These are phyloP conservation scores for Cucurbita pepo DNA, from an alignment of 306 rosid genomes.

Conservation along the genomic window DNA sequence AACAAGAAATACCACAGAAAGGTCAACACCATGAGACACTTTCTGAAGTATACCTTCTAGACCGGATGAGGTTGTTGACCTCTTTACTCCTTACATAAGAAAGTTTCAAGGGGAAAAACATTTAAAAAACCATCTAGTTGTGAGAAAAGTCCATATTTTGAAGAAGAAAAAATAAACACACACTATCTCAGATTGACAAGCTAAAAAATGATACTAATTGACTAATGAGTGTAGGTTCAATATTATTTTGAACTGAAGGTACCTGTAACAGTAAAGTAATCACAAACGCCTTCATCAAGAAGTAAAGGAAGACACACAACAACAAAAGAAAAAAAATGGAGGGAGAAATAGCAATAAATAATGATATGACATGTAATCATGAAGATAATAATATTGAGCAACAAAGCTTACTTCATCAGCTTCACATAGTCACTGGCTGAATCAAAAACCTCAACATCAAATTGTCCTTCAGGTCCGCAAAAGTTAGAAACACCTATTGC, in stretches of 20 bases:
- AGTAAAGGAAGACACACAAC: background rate
- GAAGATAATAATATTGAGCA: background rate
- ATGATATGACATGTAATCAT: background rate
- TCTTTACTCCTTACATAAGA: background rate
- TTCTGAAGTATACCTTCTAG: background rate
- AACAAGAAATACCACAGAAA: background rate
- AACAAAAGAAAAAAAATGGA: background rate
- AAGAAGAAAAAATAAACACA: background rate
- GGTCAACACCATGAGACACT: background rate
- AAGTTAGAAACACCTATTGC: constrained; percentile 50
- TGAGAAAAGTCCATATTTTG: background rate
- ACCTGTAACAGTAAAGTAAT: background rate
- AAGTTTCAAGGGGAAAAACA: background rate
- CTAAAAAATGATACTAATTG: background rate
- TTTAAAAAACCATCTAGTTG: background rate
- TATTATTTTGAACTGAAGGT: background rate
- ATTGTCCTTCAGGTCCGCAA: constrained; percentile 84
- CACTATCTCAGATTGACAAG: background rate
- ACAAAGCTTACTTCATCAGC: constrained; percentile 63
- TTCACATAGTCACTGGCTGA: constrained; percentile 83
- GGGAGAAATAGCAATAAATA: background rate
- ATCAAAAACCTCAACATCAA: constrained; percentile 93
- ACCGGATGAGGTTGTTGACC: background rate
- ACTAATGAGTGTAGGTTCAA: background rate
- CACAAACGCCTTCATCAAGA: background rate